A percentile compares a stretch with the other conserved stretches of the same genome.
phyloP scores from a whole-genome alignment of 2,329 filamentous ascomycete species.

The Diaporthe vexans region DNA sequence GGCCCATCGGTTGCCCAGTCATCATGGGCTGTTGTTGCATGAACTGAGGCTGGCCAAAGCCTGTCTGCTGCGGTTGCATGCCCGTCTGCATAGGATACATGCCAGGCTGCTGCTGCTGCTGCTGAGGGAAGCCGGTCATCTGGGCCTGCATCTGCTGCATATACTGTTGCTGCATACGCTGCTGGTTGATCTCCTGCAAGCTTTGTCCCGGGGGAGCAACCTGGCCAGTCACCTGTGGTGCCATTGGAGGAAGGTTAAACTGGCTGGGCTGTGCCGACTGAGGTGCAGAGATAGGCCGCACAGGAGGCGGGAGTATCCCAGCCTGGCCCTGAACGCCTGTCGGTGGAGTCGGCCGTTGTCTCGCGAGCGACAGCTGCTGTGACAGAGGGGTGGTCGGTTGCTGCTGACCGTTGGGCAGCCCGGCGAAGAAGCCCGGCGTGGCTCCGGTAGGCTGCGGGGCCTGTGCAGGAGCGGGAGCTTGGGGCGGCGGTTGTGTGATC shows the following conservation, averaged over 20 bases:
- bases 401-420: conserved; percentile 52
- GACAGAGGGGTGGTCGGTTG: conserved; percentile 58
- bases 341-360: conserved; percentile 81
- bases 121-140: conserved; percentile 54
- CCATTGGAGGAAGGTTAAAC: conserved; percentile 81
- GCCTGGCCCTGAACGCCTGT: conserved; percentile 71
- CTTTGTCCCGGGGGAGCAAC: conserved; percentile 83
- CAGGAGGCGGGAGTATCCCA: conserved; percentile 80
- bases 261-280: conserved; percentile 81
- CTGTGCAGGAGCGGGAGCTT: conserved; percentile 51
- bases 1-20: conserved; percentile 56
- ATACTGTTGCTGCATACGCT: conserved; percentile 72
- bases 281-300: conserved; percentile 88
- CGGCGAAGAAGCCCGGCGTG: conserved; percentile 70
- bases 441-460: conserved; percentile 65
- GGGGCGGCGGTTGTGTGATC: conserved; percentile 50
- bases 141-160: conserved; percentile 61
- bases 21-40: conserved; percentile 58
- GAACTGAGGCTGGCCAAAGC: conserved; percentile 57
- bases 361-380: conserved; percentile 61
- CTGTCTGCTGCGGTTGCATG: conserved; percentile 53
- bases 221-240: conserved; percentile 88
- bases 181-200: conserved; percentile 78
- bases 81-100: conserved; percentile 67
- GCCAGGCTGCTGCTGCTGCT: conserved; percentile 54